Evolutionary conservation across 1,284 basidiomycete species (phyloP).

Genomic region (Chalciporus sp.): DNA sequence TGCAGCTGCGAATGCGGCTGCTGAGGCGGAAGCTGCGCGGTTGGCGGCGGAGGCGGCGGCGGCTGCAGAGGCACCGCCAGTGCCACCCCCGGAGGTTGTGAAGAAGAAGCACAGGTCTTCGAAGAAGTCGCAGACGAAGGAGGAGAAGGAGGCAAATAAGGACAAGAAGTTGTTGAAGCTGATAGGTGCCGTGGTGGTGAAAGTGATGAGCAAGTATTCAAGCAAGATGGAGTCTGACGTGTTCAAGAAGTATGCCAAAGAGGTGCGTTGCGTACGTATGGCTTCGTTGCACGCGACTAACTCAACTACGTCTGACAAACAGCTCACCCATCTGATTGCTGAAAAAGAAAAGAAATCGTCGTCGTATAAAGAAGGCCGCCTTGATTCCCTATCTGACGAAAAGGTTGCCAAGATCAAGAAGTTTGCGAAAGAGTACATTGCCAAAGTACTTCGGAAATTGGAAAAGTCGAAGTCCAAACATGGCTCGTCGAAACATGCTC

Average conservation of each 20-base stretch:
- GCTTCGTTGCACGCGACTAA: slow-evolving; percentile 1
- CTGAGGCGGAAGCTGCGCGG: slow-evolving; percentile 42
- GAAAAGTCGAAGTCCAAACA: slow-evolving; percentile 48
- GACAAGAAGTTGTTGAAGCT: slow-evolving; percentile 85
- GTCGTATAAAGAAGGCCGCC: slow-evolving; percentile 69
- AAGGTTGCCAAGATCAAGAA: slow-evolving; percentile 91
- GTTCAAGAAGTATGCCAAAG: slow-evolving; percentile 96
- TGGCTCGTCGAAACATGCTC: slow-evolving; percentile 16
- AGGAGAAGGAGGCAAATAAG: slow-evolving; percentile 69
- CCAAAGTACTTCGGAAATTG: slow-evolving; percentile 65
- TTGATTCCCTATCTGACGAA: slow-evolving; percentile 82
- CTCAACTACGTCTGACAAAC: not conserved
- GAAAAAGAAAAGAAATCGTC: slow-evolving; percentile 93
- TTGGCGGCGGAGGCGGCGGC: slow-evolving; percentile 26
- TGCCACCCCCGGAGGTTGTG: slow-evolving; percentile 25
- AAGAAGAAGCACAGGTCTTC: slow-evolving; percentile 39
- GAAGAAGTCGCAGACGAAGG: slow-evolving; percentile 48
- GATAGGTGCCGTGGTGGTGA: slow-evolving; percentile 89
- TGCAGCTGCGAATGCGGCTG: slow-evolving; percentile 47
- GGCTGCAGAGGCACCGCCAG: slow-evolving; percentile 3
- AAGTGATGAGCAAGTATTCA: slow-evolving; percentile 88
- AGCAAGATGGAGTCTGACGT: slow-evolving; percentile 79
- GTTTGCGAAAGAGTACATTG: slow-evolving; percentile 88
- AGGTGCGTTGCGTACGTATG: slow-evolving; percentile 55
- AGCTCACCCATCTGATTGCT: slow-evolving; percentile 81